A percentile compares a stretch with the other conserved stretches of the same genome.
Evolutionary conservation across 2,329 filamentous ascomycete species (phyloP).

Genomic region (Corinectria fuckeliana): DNA sequence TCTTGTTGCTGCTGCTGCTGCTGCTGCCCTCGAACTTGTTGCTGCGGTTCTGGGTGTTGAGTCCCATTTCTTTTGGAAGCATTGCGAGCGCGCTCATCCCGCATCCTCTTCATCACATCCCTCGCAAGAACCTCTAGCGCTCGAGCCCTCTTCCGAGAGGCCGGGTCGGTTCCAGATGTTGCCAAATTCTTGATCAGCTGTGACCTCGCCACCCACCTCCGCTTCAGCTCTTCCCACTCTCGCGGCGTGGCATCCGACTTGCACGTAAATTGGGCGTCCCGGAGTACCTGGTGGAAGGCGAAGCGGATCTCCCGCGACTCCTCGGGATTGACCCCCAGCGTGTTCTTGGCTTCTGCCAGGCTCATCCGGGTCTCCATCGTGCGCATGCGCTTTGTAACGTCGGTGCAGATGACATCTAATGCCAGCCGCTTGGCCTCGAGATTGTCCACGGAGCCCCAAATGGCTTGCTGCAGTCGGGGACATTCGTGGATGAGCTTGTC

Average conservation of each 20-base stretch:
- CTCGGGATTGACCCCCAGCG: constrained; percentile 52
- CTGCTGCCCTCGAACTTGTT: background rate
- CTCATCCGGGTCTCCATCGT: constrained; percentile 70
- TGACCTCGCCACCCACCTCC: constrained; percentile 68
- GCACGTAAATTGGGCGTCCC: constrained; percentile 70
- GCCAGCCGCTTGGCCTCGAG: constrained; percentile 70
- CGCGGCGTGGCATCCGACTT: constrained; percentile 75
- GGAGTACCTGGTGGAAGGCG: constrained; percentile 70
- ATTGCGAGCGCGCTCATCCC: constrained; percentile 68
- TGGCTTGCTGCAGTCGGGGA: constrained; percentile 66
- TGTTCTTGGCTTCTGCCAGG: constrained; percentile 75
- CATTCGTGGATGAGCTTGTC: constrained; percentile 69
- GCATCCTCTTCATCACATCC: constrained; percentile 79
- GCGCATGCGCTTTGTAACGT: constrained; percentile 82
- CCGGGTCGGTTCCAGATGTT: constrained; percentile 56
- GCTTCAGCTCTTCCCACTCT: constrained; percentile 74
- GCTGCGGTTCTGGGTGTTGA: background rate
- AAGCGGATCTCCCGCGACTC: constrained; percentile 66
- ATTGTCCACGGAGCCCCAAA: constrained; percentile 64
- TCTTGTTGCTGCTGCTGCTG: background rate
- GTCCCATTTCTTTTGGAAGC: constrained; percentile 44
- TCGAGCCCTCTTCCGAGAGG: constrained; percentile 62
- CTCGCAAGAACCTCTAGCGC: constrained; percentile 75
- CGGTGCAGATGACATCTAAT: constrained; percentile 79
- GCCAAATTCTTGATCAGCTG: constrained; percentile 61